Conservation (phyloP, 495 filamentous ascomycete genomes). For the Hypoxylon perforatum region DNA sequence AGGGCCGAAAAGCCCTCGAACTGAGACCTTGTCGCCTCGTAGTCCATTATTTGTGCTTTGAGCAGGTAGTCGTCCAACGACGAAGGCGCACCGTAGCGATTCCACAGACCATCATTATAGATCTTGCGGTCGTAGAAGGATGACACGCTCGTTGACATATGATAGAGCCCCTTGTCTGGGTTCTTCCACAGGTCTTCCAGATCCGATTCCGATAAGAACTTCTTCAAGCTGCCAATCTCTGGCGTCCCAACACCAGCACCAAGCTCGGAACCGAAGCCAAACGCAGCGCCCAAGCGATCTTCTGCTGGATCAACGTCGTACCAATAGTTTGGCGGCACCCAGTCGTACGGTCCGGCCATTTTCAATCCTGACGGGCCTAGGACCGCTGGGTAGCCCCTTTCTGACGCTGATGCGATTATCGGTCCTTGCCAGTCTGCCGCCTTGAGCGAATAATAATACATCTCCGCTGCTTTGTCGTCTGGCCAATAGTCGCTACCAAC, state of each 20-base stretch:
- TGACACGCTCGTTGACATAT: constrained; percentile 67
- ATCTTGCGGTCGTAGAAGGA: constrained; percentile 66
- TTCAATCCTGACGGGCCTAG: constrained; percentile 70
- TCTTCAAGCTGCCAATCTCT: constrained; percentile 62
- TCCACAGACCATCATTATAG: constrained; percentile 65
- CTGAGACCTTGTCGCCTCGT: constrained; percentile 70
- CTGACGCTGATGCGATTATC: constrained; percentile 67
- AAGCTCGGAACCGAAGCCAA: constrained; percentile 71
- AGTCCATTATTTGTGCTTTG: constrained; percentile 69
- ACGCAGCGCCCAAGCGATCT: constrained; percentile 63
- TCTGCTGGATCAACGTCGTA: constrained; percentile 55
- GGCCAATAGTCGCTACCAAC: constrained; percentile 74
- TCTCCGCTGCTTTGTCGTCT: constrained; percentile 62
- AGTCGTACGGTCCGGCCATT: constrained; percentile 76
- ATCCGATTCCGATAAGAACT: constrained; percentile 64
- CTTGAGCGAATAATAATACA: constrained; percentile 62
- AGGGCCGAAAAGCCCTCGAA: constrained; percentile 67
- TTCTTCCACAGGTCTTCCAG: constrained; percentile 65
- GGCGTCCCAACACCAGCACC: constrained; percentile 72
- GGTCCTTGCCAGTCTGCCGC: constrained; percentile 67
- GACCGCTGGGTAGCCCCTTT: constrained; percentile 61
- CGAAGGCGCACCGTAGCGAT: constrained; percentile 63
- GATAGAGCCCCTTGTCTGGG: constrained; percentile 65
- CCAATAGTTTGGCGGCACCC: constrained; percentile 73
- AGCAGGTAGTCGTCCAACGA: constrained; percentile 66